Conservation (phyloP, 108 stramenopile species). For the Fragilaria crotonensis region DNA sequence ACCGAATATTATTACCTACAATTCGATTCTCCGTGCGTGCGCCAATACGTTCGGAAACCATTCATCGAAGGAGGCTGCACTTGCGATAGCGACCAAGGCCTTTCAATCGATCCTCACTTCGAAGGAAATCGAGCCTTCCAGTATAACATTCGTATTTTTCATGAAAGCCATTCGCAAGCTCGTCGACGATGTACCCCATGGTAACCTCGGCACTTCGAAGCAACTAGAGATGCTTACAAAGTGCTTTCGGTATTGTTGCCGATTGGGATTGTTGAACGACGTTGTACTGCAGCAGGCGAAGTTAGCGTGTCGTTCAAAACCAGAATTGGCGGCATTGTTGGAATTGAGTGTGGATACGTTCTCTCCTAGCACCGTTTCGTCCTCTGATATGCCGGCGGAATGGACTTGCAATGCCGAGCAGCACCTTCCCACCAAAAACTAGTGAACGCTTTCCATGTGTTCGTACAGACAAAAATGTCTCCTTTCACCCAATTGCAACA, state of each 20-base stretch:
- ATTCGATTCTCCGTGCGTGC: conserved; percentile 47
- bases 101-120: conserved; percentile 6
- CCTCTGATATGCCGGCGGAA: too few relatives aligned
- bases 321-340: too few relatives aligned
- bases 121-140: conserved; percentile 8
- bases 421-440: too few relatives aligned
- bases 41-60: conserved; percentile 36
- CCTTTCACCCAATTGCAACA: too few relatives aligned
- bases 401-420: too few relatives aligned
- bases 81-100: conserved; percentile 23
- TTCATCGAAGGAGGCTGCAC: conserved; percentile 17
- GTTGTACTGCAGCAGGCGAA: conserved; percentile 20
- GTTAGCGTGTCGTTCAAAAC: conserved; percentile 14
- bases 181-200: conserved; percentile 1
- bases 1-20: conserved; percentile 62
- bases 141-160: conserved; percentile 26
- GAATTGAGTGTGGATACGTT: too few relatives aligned
- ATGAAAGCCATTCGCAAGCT: conserved; percentile 23
- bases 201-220: too few relatives aligned
- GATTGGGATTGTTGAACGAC: conserved; percentile 20
- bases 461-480: too few relatives aligned
- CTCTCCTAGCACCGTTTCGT: too few relatives aligned
- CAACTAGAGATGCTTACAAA: conserved; percentile 8
- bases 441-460: too few relatives aligned
- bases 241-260: conserved; percentile 10